These are phyloP conservation scores for Pestalotiopsis sp. DNA, from an alignment of 2,329 filamentous ascomycete species.

Conservation along the genomic window DNA sequence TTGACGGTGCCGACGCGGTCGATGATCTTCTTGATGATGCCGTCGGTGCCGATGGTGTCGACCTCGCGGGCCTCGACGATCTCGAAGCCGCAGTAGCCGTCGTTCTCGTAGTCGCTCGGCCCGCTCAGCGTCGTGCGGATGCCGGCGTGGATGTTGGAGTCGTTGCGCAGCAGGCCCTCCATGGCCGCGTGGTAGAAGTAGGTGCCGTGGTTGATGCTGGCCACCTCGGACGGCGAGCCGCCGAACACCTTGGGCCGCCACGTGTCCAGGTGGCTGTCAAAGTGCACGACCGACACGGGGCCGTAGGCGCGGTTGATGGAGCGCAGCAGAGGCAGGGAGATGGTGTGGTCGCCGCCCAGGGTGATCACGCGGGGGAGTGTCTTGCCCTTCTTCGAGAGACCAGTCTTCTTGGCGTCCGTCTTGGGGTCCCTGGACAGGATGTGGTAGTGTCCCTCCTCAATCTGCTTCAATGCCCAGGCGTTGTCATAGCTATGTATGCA, in stretches of 20 bases:
- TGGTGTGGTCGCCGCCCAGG: constrained; percentile 67
- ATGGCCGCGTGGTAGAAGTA: constrained; percentile 84
- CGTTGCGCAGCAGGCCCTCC: constrained; percentile 78
- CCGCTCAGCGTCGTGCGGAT: constrained; percentile 83
- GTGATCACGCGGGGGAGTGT: constrained; percentile 83
- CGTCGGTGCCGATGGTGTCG: constrained; percentile 57
- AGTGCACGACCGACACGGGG: constrained; percentile 63
- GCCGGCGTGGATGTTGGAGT: constrained; percentile 85
- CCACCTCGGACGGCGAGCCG: constrained; percentile 74
- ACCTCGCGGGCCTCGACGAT: constrained; percentile 72
- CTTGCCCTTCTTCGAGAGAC: constrained; percentile 69
- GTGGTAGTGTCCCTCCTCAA: constrained; percentile 81
- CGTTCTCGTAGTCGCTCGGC: constrained; percentile 80
- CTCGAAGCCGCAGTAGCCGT: constrained; percentile 82
- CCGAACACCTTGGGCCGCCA: constrained; percentile 88
- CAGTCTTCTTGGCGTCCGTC: constrained; percentile 67
- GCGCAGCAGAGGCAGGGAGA: constrained; percentile 60
- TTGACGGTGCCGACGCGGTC: constrained; percentile 73
- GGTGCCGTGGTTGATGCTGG: constrained; percentile 82
- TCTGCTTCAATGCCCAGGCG: constrained; percentile 77
- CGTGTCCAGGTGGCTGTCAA: constrained; percentile 68
- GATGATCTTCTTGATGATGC: constrained; percentile 78
- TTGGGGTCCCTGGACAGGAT: constrained; percentile 72
- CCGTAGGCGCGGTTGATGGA: constrained; percentile 65
- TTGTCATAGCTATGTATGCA: constrained; percentile 66